Base-by-base conservation (phyloP, 176 grass and related monocot genomes). In the Carex scoparia region DNA sequence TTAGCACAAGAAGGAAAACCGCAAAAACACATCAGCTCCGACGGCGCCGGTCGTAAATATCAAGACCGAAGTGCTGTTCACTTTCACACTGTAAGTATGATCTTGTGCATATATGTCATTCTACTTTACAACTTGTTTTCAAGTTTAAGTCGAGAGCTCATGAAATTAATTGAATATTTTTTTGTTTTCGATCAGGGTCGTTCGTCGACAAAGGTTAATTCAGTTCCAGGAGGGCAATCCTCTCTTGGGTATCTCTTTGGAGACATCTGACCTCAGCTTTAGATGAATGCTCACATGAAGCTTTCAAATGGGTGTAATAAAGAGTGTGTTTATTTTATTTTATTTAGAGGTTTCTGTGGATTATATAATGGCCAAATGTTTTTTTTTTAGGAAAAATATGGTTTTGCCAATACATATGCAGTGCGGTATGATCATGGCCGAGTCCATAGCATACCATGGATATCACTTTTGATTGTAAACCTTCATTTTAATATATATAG, bases 241-340 rank as follows among this genome's bases (percentile, higher is more conserved):
- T 94, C 94, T n/a, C 92, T 97, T 61, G 92, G 92, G n/a, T 97
- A 94, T 84, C 84, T 97, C 32, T 92, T 91, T 56, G 79, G 90
- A 10, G 90, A 94, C 33, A 87, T 82, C 35, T 75, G 11, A 31
- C 60, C 42, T 37, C 65, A 81, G 81, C 31, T 33, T 79, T 44
- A 48, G 65, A 53, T 46, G 5, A 15, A 71, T 62, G 38, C n/a
- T 46, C 6, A 46, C 67, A 84, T 33, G n/a, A 72, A 46, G 70
- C 63, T 71, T 77, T 82, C 40, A 5, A 53, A 63, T 40, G 12
- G 82, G 82, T 59, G 8, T 69, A 69, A 16, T 38, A 44, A 59
- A 13, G 75, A 58, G 83, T 32, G 40, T 46, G 19, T 82, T 27
- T 0, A 1, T 81, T 12, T 77, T 16, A 0, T 1, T 81, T 18